Base-by-base conservation (phyloP, 1,284 basidiomycete genomes). In the Ustilago bromivora region DNA sequence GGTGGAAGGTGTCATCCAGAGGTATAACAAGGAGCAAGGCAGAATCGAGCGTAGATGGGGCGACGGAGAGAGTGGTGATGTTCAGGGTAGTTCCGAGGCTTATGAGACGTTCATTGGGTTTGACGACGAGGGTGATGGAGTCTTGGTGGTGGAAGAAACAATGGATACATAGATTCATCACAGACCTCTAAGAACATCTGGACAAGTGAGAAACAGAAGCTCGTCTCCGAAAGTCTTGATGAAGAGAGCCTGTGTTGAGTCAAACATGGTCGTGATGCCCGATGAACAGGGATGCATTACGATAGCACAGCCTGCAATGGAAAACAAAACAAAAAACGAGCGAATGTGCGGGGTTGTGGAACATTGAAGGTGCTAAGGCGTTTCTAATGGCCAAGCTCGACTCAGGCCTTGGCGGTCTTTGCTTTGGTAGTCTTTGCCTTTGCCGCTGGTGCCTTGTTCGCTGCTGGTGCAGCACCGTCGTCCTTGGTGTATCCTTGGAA, bases 401-500 rank as follows among this genome's bases (percentile, higher is more conserved):
- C 6, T 32, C 32, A 61, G 41, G 51, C 69, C 63, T 71, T 71
- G 1, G 69, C 51, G 19, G 59, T 54, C 65, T 73, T 73, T 2
- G 31, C 51, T 51, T 61, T 58, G 2, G 59, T 46, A 13, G 52
- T 52, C 35, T 60, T 47, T 5, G 60, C 46, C 19, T 49, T 51
- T n/a, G 36, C 19, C 10, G 53, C 31, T 54, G 63, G 46, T 31
- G 17, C 51, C 59, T 61, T 59, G 38, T 66, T 62, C 17, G 54
- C 28, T 36, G 34, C 43, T 34, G 41, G 31, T 41, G 32, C 15
- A 43, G 51, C 56, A 2, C 15, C 60, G 2, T 32, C 57, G 15
- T 71, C 62, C 11, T 61, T 31, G 2, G 70, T 64, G 79, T 88
- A 88, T 41, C 89, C 90, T 61, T 91, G 91, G 70, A 96, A 93